Evolutionary conservation across 2,329 filamentous ascomycete genomes (phyloP).

Genomic region (Pseudogymnoascus verrucosus): DNA sequence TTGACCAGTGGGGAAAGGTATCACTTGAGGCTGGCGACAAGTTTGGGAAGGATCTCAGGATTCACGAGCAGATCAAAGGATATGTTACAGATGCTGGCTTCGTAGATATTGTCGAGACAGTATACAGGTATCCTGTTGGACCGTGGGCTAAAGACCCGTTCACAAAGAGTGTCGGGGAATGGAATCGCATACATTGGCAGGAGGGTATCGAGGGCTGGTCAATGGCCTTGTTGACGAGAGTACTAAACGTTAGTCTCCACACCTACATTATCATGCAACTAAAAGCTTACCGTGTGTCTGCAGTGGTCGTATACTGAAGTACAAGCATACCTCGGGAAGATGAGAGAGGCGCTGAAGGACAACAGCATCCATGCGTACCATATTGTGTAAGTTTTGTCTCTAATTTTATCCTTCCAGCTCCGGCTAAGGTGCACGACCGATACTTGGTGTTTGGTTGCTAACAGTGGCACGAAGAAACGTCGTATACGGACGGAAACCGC

Average conservation of each 20-base stretch:
- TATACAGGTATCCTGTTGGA: slow-evolving; percentile 26
- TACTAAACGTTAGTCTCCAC: slow-evolving; percentile 16
- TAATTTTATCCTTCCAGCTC: not conserved
- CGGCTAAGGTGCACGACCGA: not conserved
- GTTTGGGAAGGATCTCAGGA: slow-evolving; percentile 31
- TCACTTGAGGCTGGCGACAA: slow-evolving; percentile 32
- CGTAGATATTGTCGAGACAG: slow-evolving; percentile 24
- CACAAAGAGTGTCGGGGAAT: slow-evolving; percentile 23
- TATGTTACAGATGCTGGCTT: slow-evolving; percentile 24
- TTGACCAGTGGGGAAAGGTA: slow-evolving; percentile 35
- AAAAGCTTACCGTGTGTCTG: not conserved
- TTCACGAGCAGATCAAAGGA: slow-evolving; percentile 18
- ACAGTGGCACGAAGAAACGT: not conserved
- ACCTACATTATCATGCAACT: not conserved
- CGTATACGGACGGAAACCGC: not conserved
- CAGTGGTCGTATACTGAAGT: slow-evolving; percentile 15
- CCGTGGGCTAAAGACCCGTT: slow-evolving; percentile 27
- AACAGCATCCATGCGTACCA: slow-evolving; percentile 18
- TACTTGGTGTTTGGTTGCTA: not conserved
- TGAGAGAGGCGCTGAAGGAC: slow-evolving; percentile 15
- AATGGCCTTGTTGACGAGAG: slow-evolving; percentile 20
- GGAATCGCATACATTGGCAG: slow-evolving; percentile 19
- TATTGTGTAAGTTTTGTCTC: slow-evolving; percentile 13
- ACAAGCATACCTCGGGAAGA: slow-evolving; percentile 13
- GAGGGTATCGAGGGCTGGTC: slow-evolving; percentile 22